Evolutionary conservation across 345 rosid species (phyloP), one percentile per base, ranked within the genome.

Genomic region (Isatis tinctoria): DNA sequence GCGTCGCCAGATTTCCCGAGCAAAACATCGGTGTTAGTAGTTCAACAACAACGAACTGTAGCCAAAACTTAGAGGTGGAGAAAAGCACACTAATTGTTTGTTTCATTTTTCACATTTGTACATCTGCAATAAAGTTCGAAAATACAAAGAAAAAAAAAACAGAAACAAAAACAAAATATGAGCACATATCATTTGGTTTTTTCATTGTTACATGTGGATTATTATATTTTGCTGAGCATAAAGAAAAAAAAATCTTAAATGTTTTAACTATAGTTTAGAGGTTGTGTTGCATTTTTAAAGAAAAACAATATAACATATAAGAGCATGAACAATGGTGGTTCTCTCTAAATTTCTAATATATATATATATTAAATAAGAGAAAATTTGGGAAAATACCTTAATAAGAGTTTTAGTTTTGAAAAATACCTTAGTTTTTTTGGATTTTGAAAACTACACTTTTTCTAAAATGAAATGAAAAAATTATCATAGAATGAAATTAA

Each of bases 1-100:
- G 85, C 89, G 12, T 83, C 91, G 0, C 66, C 73, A 0, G 91
- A 88, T 74, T 67, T 75, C 9, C 75, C 70, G 2, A 69, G 82
- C 64, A 74, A 69, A 58, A 70, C 79, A 0, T 74, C 82, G 6
- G 79, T 79, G 16, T 74, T 79, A 64, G 48, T 79, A 47, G 66
- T 79, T 43, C 82, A 79, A 61, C 82, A 79, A 37, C 82, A 79
- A 51, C 74, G 80, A 71, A 18, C 67, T 1, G 68, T 65, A 57
- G 62, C 32, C 6, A 69, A 61, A 13, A 14, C 45, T 24, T 76
- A 76, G 76, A 53, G 43, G 22, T 5, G 33, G 22, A 26, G 12
- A 20, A 33, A 10, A 35, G 18, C 61, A 10, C 56, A 51, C 8
- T 51, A 10, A 18, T 36, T 48, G 1, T 40, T 49, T 51, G 30